Evolutionary conservation across 345 rosid genomes (phyloP).

Genomic region (Iberis pinnata): DNA sequence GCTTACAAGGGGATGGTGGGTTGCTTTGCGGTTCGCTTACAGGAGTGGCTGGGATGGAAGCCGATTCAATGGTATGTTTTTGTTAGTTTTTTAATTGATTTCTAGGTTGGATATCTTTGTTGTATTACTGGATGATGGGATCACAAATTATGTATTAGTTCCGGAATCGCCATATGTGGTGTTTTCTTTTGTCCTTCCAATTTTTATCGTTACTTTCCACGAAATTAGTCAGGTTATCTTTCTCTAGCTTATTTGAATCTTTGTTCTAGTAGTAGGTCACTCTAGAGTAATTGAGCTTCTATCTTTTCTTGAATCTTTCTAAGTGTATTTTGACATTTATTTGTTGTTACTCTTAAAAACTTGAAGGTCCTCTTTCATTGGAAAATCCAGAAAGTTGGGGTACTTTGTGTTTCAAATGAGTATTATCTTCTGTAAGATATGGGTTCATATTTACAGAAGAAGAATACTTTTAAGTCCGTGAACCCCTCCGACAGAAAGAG

Average conservation of each 20-base stretch:
- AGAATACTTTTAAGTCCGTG: not conserved
- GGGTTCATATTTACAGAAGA: not conserved
- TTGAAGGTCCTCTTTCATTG: slow-evolving; percentile 1
- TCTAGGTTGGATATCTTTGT: slow-evolving; percentile 1
- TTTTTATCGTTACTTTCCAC: slow-evolving; percentile 1
- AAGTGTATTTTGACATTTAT: not conserved
- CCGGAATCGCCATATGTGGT: not conserved
- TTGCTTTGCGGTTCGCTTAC: slow-evolving; percentile 85
- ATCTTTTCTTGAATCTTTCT: too few relatives aligned
- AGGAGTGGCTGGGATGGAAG: slow-evolving; percentile 96
- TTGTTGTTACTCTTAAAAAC: slow-evolving; percentile 6
- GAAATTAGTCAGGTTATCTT: slow-evolving; percentile 1
- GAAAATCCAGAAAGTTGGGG: not conserved
- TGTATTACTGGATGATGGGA: slow-evolving; percentile 7
- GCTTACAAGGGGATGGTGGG: slow-evolving; percentile 98
- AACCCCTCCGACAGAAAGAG: not conserved
- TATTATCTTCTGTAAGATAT: slow-evolving; percentile 6
- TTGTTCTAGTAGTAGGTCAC: slow-evolving; percentile 3
- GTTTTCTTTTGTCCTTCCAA: slow-evolving; percentile 7
- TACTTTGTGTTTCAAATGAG: slow-evolving; percentile 2
- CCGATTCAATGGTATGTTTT: slow-evolving; percentile 85
- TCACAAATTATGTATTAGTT: not conserved
- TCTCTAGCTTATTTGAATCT: slow-evolving; percentile 11
- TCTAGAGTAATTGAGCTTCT: slow-evolving; percentile 3
- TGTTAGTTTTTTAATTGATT: slow-evolving; percentile 14